Evolutionary conservation across 1,284 basidiomycete species (phyloP), one percentile per base, ranked within the genome.

Genomic region (Marasmius sp.): DNA sequence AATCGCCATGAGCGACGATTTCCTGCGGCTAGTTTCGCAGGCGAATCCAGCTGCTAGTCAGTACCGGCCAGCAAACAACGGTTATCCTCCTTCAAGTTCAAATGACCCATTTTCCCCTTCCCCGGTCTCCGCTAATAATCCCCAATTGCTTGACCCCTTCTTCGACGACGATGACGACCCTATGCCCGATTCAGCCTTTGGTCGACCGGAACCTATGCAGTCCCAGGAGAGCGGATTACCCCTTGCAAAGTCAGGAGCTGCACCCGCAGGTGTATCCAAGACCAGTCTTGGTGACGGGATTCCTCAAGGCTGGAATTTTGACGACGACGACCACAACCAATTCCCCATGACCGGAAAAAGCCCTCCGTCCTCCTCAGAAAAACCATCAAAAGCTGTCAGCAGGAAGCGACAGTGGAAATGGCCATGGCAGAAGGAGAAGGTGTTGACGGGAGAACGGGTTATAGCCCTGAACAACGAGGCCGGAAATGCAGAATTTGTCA

Each of bases 161-260:
- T 92, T 93, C 73, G 88, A 91, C 74, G 91, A 93, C 70, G 88
- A 89, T 65, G 90, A 92, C 66, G 86, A 87, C 64, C 80, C 85
- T 65, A 68, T 79, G 37, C 85, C 85, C 20, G 86, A 89, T 75
- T 87, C 86, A 37, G 85, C 85, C 27, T 89, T 88, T 75, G 85
- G 83, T 58, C 71, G 77, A 56, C 77, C 79, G n/a, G 71, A 71
- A 34, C 74, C 86, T 59, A 88, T 86, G 85, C 84, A 84, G 66
- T 89, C 86, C 12, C 86, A 88, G 68, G 89, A 89, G 69, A 91
- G 87, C 69, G 85, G 85, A 11, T 72, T 90, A 1, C 87, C 86
- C 45, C 76, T 92, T 55, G 74, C 86, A 8, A 75, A 75, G 59
- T 73, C 81, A 27, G 88, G 81, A 12, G 89, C 82, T 54, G 80